A percentile compares a stretch with the other conserved stretches of the same genome.
phyloP scores from a whole-genome alignment of 2,329 filamentous ascomycete species.

The Colletotrichum paranaense region DNA sequence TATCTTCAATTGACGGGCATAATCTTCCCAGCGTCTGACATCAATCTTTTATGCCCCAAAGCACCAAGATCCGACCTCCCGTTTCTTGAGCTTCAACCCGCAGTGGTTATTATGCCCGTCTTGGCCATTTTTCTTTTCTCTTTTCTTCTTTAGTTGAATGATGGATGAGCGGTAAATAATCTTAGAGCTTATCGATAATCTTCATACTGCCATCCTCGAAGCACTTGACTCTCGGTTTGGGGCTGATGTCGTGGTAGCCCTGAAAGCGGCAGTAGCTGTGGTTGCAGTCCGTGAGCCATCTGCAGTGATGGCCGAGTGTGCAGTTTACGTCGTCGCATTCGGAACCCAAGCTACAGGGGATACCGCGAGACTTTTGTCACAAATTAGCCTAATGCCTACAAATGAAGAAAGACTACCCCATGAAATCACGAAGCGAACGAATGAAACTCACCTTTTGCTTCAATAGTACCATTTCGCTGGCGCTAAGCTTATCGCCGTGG shows the following conservation, averaged over 20 bases:
- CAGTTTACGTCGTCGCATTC: constrained; percentile 38
- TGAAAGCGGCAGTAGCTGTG: constrained; percentile 36
- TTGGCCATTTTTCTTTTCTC: neutral
- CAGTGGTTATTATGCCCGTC: neutral
- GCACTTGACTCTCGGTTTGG: constrained; percentile 27
- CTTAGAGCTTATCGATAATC: constrained; percentile 1
- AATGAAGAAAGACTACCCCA: too few relatives aligned
- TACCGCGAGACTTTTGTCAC: constrained; percentile 27
- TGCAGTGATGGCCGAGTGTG: constrained; percentile 39
- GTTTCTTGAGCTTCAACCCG: neutral
- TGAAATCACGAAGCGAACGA: too few relatives aligned
- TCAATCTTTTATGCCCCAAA: neutral
- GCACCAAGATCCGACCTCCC: neutral
- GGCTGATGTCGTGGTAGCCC: constrained; percentile 37
- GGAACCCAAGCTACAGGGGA: constrained; percentile 32
- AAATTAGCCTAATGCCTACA: neutral
- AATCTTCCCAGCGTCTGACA: neutral
- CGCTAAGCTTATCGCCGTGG: constrained; percentile 37
- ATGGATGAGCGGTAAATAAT: neutral
- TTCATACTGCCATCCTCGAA: constrained; percentile 34
- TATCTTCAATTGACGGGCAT: too few relatives aligned
- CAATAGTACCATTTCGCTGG: constrained; percentile 36
- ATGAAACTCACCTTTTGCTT: constrained; percentile 32
- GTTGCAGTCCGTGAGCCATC: constrained; percentile 37
- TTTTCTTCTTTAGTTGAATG: neutral